Base-by-base conservation (phyloP, 208 protist species). In the Trypanosoma theileri region DNA sequence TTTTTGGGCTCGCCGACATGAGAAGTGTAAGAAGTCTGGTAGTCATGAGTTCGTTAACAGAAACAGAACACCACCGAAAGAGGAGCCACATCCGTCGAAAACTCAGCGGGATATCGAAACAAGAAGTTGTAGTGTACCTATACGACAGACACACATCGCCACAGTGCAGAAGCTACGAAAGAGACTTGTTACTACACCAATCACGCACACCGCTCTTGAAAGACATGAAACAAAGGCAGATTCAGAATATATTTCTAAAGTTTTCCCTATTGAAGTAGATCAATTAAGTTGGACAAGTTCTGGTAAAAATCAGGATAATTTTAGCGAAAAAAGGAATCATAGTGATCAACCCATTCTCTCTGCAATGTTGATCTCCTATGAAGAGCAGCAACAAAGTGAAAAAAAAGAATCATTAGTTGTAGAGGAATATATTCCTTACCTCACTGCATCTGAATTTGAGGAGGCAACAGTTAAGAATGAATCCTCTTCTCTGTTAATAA, bases 1-100 rank as follows among this genome's bases (percentile, higher is more conserved):
- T 53, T 59, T 54, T 16, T 56, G 42, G 50, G 69, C 41, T 13
- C 50, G 56, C 0, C 48, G 42, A 50, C 13, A 40, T 17, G 22
- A 57, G 45, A 46, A 52, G 41, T 41, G 65, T 11, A 35, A 35
- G 28, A 6, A 6, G 28, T 8, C 28, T 35, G 28, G 28, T 8
- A 35, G 6, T 35, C 28, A 35, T 35, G 6, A 35, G 6, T 35
- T 35, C 28, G 4, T 35, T 35, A 35, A 35, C 6, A 35, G 28
- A 35, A 35, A 6, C 28, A 35, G 41, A 35, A 13, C 53, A 11
- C 24, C 22, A 40, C n/a, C 19, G 17, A 13, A 31, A 57, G 17
- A 57, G 31, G 17, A 57, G 31, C 60, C 48, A 52, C 24, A 26
- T 13, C 14, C 60, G 55, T 48, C 48, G 6, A 9, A 11, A 17